Evolutionary conservation across 371 early-diverging fungal species (phyloP).

Genomic region (Modicella reniformis): DNA sequence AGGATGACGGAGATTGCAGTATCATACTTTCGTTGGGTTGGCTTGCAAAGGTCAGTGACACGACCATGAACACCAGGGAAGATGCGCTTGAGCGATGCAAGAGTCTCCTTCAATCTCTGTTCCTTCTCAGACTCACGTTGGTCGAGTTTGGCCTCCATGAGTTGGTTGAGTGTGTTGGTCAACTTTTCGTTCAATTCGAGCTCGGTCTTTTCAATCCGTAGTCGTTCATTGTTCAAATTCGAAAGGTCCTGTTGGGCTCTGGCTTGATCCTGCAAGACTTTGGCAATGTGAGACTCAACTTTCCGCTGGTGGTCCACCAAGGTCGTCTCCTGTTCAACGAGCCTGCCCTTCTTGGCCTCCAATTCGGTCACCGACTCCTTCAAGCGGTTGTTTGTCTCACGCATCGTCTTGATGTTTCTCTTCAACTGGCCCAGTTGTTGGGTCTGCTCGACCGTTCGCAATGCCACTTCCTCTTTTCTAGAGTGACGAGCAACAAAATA

Average conservation of each 20-base stretch:
- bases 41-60: conserved; percentile 89
- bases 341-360: conserved; percentile 58
- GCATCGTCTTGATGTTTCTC: conserved; percentile 72
- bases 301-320: conserved; percentile 51
- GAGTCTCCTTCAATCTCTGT: conserved; percentile 74
- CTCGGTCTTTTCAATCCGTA: conserved; percentile 63
- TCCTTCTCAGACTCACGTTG: conserved; percentile 86
- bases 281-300: conserved; percentile 52
- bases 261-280: conserved; percentile 57
- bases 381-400: conserved; percentile 68
- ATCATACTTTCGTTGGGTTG: conserved; percentile 94
- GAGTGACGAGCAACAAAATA: neutral
- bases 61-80: conserved; percentile 94
- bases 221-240: conserved; percentile 36
- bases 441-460: conserved; percentile 70
- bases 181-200: conserved; percentile 85
- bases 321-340: conserved; percentile 61
- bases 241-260: conserved; percentile 52
- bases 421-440: conserved; percentile 74
- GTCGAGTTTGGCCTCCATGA: conserved; percentile 84
- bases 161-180: conserved; percentile 71
- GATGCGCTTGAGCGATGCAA: conserved; percentile 84
- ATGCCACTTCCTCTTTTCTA: conserved; percentile 78
- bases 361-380: conserved; percentile 68
- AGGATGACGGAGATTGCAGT: conserved; percentile 82